These are phyloP conservation scores for Pseudogymnoascus sp. DNA, from an alignment of 2,329 filamentous ascomycete genomes.

Conservation along the genomic window DNA sequence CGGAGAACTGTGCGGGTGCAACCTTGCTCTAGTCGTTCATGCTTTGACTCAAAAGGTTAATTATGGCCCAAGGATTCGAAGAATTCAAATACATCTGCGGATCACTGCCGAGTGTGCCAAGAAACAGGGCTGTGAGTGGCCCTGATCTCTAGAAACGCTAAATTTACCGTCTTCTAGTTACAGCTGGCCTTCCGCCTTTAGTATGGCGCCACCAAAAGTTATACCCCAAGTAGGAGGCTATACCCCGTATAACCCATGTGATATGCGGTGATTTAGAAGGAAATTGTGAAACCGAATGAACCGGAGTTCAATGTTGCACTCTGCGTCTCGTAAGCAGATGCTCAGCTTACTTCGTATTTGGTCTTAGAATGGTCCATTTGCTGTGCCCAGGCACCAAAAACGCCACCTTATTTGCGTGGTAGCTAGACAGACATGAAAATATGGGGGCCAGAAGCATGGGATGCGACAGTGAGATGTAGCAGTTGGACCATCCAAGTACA, in stretches of 20 bases:
- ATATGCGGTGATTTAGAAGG: not conserved
- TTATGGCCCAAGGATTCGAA: not conserved
- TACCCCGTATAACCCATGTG: not conserved
- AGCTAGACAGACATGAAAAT: not conserved
- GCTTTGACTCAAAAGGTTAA: not conserved
- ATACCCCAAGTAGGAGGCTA: not conserved
- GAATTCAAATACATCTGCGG: not conserved
- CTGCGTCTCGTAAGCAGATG: not conserved
- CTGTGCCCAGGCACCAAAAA: not conserved
- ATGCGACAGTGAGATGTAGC: not conserved
- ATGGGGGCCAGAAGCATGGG: not conserved
- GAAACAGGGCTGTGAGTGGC: not conserved
- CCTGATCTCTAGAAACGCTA: not conserved
- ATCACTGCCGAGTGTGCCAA: not conserved
- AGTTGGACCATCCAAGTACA: not conserved
- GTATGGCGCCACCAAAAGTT: not conserved
- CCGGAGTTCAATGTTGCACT: not conserved
- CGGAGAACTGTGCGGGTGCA: not conserved
- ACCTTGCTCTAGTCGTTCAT: not conserved
- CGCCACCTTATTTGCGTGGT: not conserved
- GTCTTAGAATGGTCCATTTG: not conserved
- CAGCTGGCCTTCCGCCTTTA: not conserved
- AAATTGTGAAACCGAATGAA: not conserved
- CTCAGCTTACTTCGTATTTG: not conserved
- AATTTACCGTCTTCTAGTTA: not conserved